Conservation (phyloP, 306 rosid genomes). For the Mimosa pudica region DNA sequence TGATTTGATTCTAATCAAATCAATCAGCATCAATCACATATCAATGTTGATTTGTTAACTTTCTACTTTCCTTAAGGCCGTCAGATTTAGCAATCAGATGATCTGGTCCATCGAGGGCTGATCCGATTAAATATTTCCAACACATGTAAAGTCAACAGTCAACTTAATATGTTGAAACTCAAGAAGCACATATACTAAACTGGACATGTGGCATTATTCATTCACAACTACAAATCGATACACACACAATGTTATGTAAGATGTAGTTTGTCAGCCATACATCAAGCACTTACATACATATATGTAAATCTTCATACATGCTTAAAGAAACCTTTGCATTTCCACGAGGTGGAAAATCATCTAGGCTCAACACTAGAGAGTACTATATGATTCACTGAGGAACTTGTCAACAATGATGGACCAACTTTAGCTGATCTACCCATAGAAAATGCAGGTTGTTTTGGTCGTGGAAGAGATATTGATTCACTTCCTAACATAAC, state of each 20-base stretch:
- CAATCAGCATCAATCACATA: too few species aligned
- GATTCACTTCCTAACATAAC: conserved; percentile 44
- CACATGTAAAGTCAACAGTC: neutral
- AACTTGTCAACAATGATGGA: conserved; percentile 22
- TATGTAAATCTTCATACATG: neutral
- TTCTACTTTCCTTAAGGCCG: too few species aligned
- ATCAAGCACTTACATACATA: neutral
- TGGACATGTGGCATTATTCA: neutral
- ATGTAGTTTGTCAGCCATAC: neutral
- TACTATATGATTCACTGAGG: conserved; percentile 26
- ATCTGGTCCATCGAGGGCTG: too few species aligned
- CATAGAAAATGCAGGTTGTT: conserved; percentile 47
- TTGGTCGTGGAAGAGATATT: conserved; percentile 48
- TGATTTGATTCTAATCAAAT: too few species aligned
- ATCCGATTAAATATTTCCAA: too few species aligned
- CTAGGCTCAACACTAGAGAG: conserved; percentile 38
- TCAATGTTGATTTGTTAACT: too few species aligned
- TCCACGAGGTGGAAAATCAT: neutral
- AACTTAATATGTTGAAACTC: neutral
- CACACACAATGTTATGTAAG: neutral
- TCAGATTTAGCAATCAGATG: too few species aligned
- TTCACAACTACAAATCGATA: neutral
- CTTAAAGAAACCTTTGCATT: neutral
- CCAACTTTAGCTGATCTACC: conserved; percentile 21
- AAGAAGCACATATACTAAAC: neutral